Evolutionary conservation across 192 early-diverging fungal species (phyloP), one percentile per base, ranked within the genome.

Genomic region (Coemansia erecta): DNA sequence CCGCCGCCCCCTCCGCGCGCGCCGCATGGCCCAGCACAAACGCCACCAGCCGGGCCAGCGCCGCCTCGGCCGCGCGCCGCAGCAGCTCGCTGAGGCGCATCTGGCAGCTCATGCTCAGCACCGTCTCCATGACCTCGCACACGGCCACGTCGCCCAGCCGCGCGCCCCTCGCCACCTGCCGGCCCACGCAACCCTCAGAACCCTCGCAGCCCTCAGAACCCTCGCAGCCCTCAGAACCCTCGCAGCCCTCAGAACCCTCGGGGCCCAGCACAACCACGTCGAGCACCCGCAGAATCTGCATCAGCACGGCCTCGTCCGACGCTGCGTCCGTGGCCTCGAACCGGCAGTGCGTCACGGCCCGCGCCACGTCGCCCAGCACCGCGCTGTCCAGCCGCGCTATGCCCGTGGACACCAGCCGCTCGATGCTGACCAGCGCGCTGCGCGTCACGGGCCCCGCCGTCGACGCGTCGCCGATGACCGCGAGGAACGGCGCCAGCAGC

Each of bases 81-180:
- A 82, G 64, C 57, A 74, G 62, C 58, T 78, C 94, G 69, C 88
- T 93, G 17, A 96, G 66, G 45, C 94, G 77, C 62, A 89, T 87
- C 81, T 96, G 95, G 70, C 96, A 98, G 70, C 91, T 92, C 91
- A 99, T 95, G 67, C 92, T 93, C 53, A 99, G 86, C 14, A 90
- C 93, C 18, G 93, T 94, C 81, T 99, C 97, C 71, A 98, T 92
- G 84, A 98, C 96, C 62, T 94, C 93, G 69, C 97, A 99, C 13
- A 98, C 86, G 13, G 89, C 88, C 67, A 93, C 93, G 69, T 99
- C 95, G 50, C 89, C 89, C 26, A 99, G 68, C 4, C 77, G 72
- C 28, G 64, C 54, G 46, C 90, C 84, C 63, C n/a, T n/a, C n/a
- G n/a, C n/a, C n/a, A n/a, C n/a, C n/a, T n/a, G n/a, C n/a, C n/a